Conservation (phyloP, 352 stramenopile genomes). For the Phytopythium chamaehyphon region DNA sequence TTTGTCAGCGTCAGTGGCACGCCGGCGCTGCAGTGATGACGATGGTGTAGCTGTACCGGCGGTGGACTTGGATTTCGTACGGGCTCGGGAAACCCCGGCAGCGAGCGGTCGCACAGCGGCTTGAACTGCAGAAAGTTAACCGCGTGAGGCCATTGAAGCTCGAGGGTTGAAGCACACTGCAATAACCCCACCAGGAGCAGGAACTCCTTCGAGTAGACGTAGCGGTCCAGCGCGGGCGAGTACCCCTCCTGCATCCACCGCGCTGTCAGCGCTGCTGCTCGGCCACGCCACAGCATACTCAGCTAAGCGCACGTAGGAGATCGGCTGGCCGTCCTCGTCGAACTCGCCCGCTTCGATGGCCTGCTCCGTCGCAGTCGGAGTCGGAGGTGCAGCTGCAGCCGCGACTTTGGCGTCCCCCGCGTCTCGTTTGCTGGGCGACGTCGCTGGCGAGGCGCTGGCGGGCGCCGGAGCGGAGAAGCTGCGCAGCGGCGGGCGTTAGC, state of each 20-base stretch:
- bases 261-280: too few relatives aligned
- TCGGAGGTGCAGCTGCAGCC: not conserved
- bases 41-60: conserved; percentile 20
- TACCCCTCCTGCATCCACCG: conserved; percentile 19
- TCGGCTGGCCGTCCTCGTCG: conserved; percentile 18
- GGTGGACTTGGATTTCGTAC: conserved; percentile 31
- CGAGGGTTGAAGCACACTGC: too few relatives aligned
- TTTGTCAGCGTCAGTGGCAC: conserved; percentile 4
- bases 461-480: conserved; percentile 21
- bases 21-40: not conserved
- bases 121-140: conserved; percentile 35
- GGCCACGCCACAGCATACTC: too few relatives aligned
- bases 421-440: conserved; percentile 17
- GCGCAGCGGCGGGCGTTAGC: conserved; percentile 4
- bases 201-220: conserved; percentile 67
- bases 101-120: conserved; percentile 35
- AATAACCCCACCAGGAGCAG: conserved; percentile 31
- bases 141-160: not conserved
- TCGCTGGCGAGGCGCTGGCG: conserved; percentile 5
- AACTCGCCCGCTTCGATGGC: conserved; percentile 7
- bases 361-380: conserved; percentile 16
- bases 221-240: conserved; percentile 26
- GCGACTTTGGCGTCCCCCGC: not conserved
- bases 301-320: conserved; percentile 34
- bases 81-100: conserved; percentile 39